These are phyloP conservation scores for Lactifluus rugatus DNA, from an alignment of 768 basidiomycete genomes.

Conservation along the genomic window DNA sequence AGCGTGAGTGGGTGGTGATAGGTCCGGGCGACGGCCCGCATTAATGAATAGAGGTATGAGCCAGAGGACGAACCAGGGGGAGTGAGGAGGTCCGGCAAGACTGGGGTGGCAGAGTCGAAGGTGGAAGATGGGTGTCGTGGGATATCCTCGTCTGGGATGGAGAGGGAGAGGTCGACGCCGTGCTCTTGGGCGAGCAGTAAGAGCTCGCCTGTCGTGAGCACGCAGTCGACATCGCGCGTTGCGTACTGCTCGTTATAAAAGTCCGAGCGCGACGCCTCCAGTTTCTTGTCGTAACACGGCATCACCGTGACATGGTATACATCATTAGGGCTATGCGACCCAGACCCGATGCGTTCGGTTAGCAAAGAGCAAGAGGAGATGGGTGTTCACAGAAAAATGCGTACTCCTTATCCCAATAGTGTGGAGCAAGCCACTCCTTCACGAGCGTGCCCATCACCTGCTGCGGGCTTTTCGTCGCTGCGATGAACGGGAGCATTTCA, in stretches of 20 bases:
- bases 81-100: slow-evolving; percentile 61
- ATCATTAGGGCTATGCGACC: slow-evolving; percentile 54
- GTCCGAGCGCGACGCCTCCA: slow-evolving; percentile 91
- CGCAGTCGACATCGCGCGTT: slow-evolving; percentile 93
- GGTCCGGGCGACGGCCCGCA: slow-evolving; percentile 41
- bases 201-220: slow-evolving; percentile 93
- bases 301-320: slow-evolving; percentile 97
- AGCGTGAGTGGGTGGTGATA: slow-evolving; percentile 30
- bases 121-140: background rate
- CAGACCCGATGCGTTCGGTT: background rate
- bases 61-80: slow-evolving; percentile 88
- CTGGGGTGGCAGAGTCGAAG: background rate
- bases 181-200: slow-evolving; percentile 76
- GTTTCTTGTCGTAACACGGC: slow-evolving; percentile 99
- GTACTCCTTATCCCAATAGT: slow-evolving; percentile 54
- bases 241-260: slow-evolving; percentile 77
- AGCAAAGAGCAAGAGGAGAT: background rate
- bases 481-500: slow-evolving; percentile 88
- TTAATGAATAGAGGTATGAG: slow-evolving; percentile 78
- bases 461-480: slow-evolving; percentile 84
- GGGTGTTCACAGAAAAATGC: slow-evolving; percentile 25
- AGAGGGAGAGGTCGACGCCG: slow-evolving; percentile 59
- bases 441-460: slow-evolving; percentile 90
- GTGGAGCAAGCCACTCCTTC: slow-evolving; percentile 73
- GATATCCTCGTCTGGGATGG: slow-evolving; percentile 42